Conservation (phyloP, 345 rosid species). For the Melaleuca quinquenervia region DNA sequence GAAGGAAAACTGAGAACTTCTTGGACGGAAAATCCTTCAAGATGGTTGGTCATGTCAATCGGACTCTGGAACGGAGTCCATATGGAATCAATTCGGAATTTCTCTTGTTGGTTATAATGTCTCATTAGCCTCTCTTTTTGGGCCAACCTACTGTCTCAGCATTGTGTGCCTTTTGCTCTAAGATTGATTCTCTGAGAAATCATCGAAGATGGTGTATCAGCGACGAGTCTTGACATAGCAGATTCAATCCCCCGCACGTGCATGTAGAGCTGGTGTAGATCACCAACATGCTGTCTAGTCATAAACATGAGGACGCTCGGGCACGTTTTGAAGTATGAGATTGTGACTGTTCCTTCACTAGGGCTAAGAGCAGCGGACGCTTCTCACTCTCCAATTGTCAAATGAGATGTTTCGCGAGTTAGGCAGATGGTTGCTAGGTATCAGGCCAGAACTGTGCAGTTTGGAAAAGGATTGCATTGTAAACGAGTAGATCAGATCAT, state of each 20-base stretch:
- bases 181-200: background rate
- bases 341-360: background rate
- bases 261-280: background rate
- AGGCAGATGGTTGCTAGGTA: no score
- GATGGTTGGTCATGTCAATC: background rate
- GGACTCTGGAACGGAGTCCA: background rate
- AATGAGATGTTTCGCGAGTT: background rate
- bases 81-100: background rate
- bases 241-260: background rate
- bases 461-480: no score
- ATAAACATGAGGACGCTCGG: background rate
- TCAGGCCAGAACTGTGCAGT: no score
- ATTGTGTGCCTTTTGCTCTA: background rate
- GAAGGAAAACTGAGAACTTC: background rate
- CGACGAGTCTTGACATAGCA: background rate
- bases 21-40: background rate
- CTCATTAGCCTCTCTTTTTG: background rate
- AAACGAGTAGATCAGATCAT: no score
- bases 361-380: background rate
- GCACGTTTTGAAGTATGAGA: background rate
- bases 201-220: background rate
- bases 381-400: background rate
- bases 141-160: background rate
- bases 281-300: background rate
- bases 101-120: background rate